phyloP scores from a whole-genome alignment of 805 yeast genomes.

The Candida oleophila region DNA sequence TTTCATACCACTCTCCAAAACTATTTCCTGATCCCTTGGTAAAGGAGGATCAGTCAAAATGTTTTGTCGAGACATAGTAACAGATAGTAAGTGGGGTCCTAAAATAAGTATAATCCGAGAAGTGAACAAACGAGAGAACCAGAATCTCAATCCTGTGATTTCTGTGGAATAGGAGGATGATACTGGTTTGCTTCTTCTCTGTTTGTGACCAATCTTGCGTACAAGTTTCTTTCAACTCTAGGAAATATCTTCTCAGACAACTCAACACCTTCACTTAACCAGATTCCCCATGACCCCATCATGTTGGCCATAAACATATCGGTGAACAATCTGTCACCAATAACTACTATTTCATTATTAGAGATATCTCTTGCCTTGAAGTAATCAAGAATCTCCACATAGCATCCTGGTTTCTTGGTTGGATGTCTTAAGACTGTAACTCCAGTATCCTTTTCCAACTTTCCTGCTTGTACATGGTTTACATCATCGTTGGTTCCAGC shows the following conservation, averaged over 20 bases:
- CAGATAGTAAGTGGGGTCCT: too few relatives aligned
- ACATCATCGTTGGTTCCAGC: constrained; percentile 86
- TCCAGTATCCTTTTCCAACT: constrained; percentile 63
- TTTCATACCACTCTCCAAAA: constrained; percentile 9
- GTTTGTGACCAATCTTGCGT: constrained; percentile 19
- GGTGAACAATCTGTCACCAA: constrained; percentile 90
- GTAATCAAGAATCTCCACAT: constrained; percentile 61
- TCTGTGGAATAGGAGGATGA: constrained; percentile 18
- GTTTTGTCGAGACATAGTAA: background rate
- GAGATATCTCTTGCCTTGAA: constrained; percentile 48
- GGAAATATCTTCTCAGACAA: constrained; percentile 52
- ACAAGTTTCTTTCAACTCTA: constrained; percentile 47
- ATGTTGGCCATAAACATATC: constrained; percentile 91
- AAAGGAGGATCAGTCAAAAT: constrained; percentile 12
- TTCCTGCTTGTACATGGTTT: constrained; percentile 55
- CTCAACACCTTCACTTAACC: constrained; percentile 80
- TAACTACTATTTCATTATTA: constrained; percentile 65
- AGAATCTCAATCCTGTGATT: background rate
- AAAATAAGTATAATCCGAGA: too few relatives aligned
- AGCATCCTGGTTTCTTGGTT: constrained; percentile 82
- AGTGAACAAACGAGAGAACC: too few relatives aligned
- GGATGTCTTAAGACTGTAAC: constrained; percentile 68
- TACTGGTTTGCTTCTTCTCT: constrained; percentile 14
- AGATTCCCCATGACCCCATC: constrained; percentile 84
- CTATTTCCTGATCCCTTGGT: constrained; percentile 11